Evolutionary conservation across 306 rosid species (phyloP).

Genomic region (Vicia faba): DNA sequence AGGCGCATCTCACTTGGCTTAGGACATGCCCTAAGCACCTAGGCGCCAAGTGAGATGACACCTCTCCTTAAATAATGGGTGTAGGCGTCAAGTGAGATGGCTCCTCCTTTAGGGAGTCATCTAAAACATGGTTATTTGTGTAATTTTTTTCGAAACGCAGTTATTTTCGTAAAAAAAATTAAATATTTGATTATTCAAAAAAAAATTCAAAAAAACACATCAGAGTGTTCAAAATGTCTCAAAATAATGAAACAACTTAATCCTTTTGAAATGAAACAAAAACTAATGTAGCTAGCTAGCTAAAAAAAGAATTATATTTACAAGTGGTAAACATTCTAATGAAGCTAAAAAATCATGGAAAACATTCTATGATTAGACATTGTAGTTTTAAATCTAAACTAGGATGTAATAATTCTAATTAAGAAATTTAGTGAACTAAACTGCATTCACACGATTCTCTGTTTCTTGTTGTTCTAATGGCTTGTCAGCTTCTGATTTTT

Average conservation of each 20-base stretch:
- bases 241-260: too few species aligned
- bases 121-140: too few species aligned
- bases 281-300: neutral
- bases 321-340: constrained; percentile 3
- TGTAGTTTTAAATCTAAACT: neutral
- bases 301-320: constrained; percentile 8
- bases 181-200: too few species aligned
- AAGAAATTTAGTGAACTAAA: neutral
- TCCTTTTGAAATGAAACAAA: neutral
- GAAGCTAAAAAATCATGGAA: neutral
- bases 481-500: constrained; percentile 11
- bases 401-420: neutral
- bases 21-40: too few species aligned
- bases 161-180: too few species aligned
- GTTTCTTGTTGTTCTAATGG: constrained; percentile 17
- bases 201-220: neutral
- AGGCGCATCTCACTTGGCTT: too few species aligned
- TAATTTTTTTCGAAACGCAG: too few species aligned
- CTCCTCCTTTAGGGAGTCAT: too few species aligned
- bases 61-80: too few species aligned
- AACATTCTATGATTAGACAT: neutral
- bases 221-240: neutral
- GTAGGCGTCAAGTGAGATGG: too few species aligned
- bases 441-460: constrained; percentile 21
- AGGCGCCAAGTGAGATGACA: too few species aligned